Percentiles rank a stretch among this genome's conserved stretches.
Evolutionary conservation across 768 basidiomycete species (phyloP).

Genomic region (Rickenella mellea): DNA sequence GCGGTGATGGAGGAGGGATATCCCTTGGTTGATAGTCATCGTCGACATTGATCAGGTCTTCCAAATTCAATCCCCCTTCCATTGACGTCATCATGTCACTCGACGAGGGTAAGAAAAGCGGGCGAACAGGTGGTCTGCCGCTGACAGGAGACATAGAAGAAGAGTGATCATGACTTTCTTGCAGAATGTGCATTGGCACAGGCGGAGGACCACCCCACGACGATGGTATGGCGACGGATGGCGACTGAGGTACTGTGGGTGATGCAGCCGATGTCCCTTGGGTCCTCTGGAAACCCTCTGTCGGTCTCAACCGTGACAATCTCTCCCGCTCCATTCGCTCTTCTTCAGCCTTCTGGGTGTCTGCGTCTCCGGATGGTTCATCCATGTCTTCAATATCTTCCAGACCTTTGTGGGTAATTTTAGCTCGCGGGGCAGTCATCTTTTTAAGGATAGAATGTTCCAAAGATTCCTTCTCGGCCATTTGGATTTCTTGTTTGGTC

Average conservation of each 20-base stretch:
- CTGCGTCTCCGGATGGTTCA: conserved; percentile 49
- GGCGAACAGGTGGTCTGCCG: conserved; percentile 20
- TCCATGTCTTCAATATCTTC: conserved; percentile 81
- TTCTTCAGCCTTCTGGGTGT: conserved; percentile 36
- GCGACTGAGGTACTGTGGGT: conserved; percentile 73
- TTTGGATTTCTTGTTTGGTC: conserved; percentile 71
- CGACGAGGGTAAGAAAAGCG: conserved; percentile 26
- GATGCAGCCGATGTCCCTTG: conserved; percentile 39
- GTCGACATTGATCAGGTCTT: conserved; percentile 71
- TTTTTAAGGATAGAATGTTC: conserved; percentile 79
- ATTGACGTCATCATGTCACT: conserved; percentile 28
- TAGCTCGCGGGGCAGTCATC: conserved; percentile 54
- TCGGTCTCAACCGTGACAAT: conserved; percentile 44
- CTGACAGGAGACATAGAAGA: conserved; percentile 16
- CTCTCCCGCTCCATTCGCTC: conserved; percentile 59
- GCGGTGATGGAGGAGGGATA: conserved; percentile 12
- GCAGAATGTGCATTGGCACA: conserved; percentile 36
- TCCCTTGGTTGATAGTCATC: conserved; percentile 30
- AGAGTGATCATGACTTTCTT: conserved; percentile 14
- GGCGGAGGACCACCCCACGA: conserved; percentile 60
- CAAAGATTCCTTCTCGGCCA: conserved; percentile 73
- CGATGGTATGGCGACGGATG: conserved; percentile 32
- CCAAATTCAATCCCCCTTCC: conserved; percentile 63
- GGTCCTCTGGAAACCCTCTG: conserved; percentile 31
- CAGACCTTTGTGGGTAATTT: conserved; percentile 89